Evolutionary conservation across 1,284 basidiomycete genomes (phyloP).

Genomic region (Ceratobasidium sp.): DNA sequence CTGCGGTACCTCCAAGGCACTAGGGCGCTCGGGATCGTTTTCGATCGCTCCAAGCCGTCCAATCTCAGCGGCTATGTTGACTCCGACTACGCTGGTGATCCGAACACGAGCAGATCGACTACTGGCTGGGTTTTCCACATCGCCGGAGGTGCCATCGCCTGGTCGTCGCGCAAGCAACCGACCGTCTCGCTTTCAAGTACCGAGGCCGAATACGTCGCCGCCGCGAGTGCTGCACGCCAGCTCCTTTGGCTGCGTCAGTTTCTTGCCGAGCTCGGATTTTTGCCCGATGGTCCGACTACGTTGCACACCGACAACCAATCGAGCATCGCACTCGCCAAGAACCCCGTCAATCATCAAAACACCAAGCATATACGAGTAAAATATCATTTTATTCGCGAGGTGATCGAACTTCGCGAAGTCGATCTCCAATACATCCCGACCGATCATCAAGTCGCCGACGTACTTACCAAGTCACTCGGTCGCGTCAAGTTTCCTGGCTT

Average conservation of each 20-base stretch:
- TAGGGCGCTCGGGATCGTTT: conserved; percentile 38
- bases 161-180: conserved; percentile 45
- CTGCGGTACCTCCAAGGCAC: conserved; percentile 54
- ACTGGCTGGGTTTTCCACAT: conserved; percentile 7
- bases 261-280: conserved; percentile 34
- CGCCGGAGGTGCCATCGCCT: not conserved
- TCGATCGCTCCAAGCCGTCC: not conserved
- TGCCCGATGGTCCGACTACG: not conserved
- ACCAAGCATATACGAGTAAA: conserved; percentile 48
- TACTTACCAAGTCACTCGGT: conserved; percentile 4
- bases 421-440: conserved; percentile 46
- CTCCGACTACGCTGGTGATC: conserved; percentile 12
- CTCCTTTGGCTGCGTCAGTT: conserved; percentile 44
- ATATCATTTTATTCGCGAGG: conserved; percentile 46
- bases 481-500: conserved; percentile 3
- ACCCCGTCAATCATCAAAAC: conserved; percentile 42
- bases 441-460: conserved; percentile 51
- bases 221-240: conserved; percentile 47
- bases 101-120: conserved; percentile 6
- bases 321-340: conserved; percentile 43
- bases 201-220: conserved; percentile 52
- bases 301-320: conserved; percentile 45
- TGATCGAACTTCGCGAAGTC: conserved; percentile 47
- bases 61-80: not conserved
- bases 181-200: conserved; percentile 48